A percentile compares a stretch with the other conserved stretches of the same genome.
Conservation (phyloP, 148 eudicot genomes). For the Tetragonia tetragonoides region DNA sequence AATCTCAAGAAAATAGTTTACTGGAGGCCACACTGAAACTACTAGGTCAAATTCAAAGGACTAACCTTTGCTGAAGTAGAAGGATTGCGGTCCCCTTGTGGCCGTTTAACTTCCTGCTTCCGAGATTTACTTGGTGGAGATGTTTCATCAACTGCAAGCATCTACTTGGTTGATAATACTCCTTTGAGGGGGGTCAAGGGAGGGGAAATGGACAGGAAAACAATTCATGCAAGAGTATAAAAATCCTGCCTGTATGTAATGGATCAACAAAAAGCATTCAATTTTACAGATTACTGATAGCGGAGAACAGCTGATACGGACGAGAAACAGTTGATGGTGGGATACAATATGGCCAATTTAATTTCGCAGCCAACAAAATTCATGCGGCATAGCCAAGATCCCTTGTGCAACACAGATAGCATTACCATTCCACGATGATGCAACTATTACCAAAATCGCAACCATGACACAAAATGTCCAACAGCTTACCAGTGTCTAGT, state of each 20-base stretch:
- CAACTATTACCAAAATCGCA: no score
- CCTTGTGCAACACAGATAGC: no score
- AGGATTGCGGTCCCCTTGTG: slow-evolving; percentile 29
- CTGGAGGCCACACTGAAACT: neutral
- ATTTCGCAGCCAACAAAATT: no score
- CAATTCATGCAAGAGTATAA: neutral
- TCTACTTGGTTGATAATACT: slow-evolving; percentile 12
- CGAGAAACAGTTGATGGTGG: no score
- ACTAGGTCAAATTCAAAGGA: neutral
- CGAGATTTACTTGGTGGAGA: slow-evolving; percentile 41
- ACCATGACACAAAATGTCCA: neutral
- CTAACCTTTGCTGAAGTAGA: slow-evolving; percentile 49
- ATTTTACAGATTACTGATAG: neutral
- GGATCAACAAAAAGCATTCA: neutral
- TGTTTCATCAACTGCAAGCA: slow-evolving; percentile 51
- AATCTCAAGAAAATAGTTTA: neutral
- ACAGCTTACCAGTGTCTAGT: neutral
- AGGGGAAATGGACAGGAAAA: neutral
- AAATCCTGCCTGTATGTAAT: neutral
- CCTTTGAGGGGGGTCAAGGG: neutral
- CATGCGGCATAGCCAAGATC: no score
- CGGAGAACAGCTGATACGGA: neutral
- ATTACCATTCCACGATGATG: no score
- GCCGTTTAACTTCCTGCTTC: slow-evolving; percentile 38
- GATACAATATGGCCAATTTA: no score